Evolutionary conservation across 2,329 filamentous ascomycete genomes (phyloP).

Genomic region (Fusarium paranaense): DNA sequence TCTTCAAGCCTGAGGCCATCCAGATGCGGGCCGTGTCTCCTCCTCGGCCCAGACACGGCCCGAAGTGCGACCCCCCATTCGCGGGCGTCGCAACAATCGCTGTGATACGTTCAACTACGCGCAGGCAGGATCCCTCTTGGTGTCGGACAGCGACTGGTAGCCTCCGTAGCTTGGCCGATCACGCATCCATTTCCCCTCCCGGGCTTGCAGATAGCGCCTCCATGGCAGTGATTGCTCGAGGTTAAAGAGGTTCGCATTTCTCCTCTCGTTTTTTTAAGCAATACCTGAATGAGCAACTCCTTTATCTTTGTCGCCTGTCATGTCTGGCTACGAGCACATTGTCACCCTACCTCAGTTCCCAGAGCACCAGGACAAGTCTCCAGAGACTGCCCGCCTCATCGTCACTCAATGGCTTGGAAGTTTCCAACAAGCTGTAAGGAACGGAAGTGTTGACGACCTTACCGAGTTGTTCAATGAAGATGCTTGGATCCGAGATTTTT

Average conservation of each 20-base stretch:
- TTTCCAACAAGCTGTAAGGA: not conserved
- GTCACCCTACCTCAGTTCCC: not conserved
- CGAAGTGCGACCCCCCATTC: not conserved
- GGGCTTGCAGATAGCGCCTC: not conserved
- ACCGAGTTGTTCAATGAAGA: conserved; percentile 33
- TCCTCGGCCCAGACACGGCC: not conserved
- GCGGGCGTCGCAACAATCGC: not conserved
- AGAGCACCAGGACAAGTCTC: not conserved
- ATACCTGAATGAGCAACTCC: too few species aligned
- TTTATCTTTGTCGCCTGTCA: not conserved
- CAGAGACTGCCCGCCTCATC: not conserved
- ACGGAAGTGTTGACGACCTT: not conserved
- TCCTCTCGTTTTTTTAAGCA: too few species aligned
- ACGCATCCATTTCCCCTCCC: not conserved
- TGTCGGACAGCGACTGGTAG: not conserved
- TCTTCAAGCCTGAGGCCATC: not conserved
- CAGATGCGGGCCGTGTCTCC: not conserved
- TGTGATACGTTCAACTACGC: not conserved
- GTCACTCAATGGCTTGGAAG: not conserved
- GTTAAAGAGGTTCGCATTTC: not conserved
- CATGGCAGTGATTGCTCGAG: not conserved
- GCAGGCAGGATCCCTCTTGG: not conserved
- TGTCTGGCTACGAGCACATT: conserved; percentile 6
- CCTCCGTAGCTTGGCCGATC: not conserved
- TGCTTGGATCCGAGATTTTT: conserved; percentile 46